A percentile compares a stretch with the other conserved stretches of the same genome.
These are phyloP conservation scores for Clavispora phyllophila DNA, from an alignment of 805 yeast species.

Conservation along the genomic window DNA sequence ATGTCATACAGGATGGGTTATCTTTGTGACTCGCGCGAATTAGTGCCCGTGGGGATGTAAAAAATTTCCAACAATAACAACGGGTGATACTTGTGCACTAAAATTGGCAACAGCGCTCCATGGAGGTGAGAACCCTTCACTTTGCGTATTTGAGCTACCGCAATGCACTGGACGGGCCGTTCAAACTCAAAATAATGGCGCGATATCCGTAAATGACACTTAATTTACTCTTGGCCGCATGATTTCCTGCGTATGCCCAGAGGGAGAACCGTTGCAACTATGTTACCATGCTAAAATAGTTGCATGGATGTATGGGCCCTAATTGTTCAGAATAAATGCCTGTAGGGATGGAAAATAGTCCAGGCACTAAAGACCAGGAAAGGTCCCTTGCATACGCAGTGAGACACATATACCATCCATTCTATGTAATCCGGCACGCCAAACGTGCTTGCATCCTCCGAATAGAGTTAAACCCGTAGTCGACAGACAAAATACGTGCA, in stretches of 20 bases:
- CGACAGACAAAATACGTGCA: neutral
- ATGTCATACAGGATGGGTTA: neutral
- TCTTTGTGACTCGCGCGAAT: neutral
- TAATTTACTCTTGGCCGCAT: neutral
- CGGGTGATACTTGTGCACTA: neutral
- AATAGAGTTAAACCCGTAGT: neutral
- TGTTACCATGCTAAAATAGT: neutral
- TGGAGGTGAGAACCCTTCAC: no score
- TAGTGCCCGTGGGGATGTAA: no score
- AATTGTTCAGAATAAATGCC: neutral
- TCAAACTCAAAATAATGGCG: neutral
- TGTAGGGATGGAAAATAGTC: neutral
- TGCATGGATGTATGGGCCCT: neutral
- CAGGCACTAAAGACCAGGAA: neutral
- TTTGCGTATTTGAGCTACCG: neutral
- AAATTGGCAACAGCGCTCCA: no score
- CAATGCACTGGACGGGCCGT: neutral
- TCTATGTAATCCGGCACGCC: neutral
- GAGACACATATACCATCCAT: neutral
- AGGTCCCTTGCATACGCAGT: neutral
- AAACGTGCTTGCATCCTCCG: neutral
- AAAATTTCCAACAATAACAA: no score
- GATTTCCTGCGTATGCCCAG: neutral
- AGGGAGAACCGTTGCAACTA: neutral
- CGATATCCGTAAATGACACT: neutral